Evolutionary conservation across 148 eudicot genomes (phyloP).

Genomic region (Camellia granthamiana): DNA sequence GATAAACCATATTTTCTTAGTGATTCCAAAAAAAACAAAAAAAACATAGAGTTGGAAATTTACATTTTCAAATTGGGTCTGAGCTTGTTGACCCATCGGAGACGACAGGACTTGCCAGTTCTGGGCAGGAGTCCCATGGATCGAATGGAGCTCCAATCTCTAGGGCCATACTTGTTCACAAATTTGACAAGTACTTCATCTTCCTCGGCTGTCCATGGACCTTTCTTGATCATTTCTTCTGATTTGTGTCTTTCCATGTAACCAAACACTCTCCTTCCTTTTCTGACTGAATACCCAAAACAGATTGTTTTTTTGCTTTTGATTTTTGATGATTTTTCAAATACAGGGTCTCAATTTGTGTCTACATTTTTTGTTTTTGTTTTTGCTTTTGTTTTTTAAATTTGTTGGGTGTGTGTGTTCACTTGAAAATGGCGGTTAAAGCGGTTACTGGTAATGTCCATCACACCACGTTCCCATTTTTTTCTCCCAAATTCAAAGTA

Average conservation of each 20-base stretch:
- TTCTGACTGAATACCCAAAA: background rate
- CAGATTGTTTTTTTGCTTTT: constrained; percentile 4
- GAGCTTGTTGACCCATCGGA: constrained; percentile 97
- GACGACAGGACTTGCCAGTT: constrained; percentile 92
- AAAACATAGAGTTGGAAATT: background rate
- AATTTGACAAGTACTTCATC: constrained; percentile 68
- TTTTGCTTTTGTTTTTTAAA: background rate
- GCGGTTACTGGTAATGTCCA: constrained; percentile 24
- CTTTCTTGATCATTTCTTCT: constrained; percentile 45
- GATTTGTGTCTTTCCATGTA: constrained; percentile 10
- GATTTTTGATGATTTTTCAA: background rate
- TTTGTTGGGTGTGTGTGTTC: background rate
- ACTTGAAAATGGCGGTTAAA: constrained; percentile 28
- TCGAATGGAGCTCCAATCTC: constrained; percentile 99
- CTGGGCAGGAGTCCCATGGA: constrained; percentile 84
- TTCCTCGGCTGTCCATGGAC: constrained; percentile 91
- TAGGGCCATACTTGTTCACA: constrained; percentile 69
- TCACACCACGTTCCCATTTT: constrained; percentile 18
- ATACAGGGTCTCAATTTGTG: background rate
- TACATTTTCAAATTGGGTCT: constrained; percentile 83
- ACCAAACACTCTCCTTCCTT: background rate
- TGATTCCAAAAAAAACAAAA: constrained; percentile 37
- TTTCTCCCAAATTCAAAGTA: background rate
- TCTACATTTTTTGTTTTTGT: background rate
- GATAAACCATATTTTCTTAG: too few relatives aligned